Percentiles rank a stretch among this genome's conserved stretches.
Evolutionary conservation across 148 eudicot genomes (phyloP).

Genomic region (Cornus florida): DNA sequence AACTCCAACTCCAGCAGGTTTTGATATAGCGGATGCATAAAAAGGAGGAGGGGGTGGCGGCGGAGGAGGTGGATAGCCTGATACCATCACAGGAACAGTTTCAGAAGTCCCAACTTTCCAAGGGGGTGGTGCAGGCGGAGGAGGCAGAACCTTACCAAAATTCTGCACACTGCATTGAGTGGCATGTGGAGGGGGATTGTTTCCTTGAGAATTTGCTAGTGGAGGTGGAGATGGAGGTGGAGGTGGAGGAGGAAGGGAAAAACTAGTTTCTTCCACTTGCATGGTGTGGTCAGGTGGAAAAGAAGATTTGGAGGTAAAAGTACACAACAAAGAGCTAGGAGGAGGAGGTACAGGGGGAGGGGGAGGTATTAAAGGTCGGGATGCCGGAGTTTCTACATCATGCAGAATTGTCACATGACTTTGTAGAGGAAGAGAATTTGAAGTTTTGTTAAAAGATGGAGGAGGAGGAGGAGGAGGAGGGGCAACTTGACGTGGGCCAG

Average conservation of each 20-base stretch:
- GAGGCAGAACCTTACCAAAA: constrained; percentile 10
- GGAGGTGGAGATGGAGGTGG: constrained; percentile 12
- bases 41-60: neutral
- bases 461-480: constrained; percentile 11
- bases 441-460: constrained; percentile 19
- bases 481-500: constrained; percentile 2
- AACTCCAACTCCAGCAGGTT: neutral
- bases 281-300: constrained; percentile 6
- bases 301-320: constrained; percentile 4
- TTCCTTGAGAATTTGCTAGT: neutral
- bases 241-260: constrained; percentile 12
- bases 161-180: constrained; percentile 6
- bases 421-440: constrained; percentile 1
- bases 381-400: constrained; percentile 20
- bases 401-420: constrained; percentile 15
- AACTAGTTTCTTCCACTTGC: constrained; percentile 14
- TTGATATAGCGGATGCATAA: neutral
- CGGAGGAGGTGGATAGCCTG: neutral
- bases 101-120: neutral
- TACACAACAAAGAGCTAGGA: neutral
- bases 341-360: constrained; percentile 32
- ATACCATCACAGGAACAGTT: neutral
- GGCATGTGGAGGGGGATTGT: neutral
- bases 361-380: constrained; percentile 34
- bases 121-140: constrained; percentile 19